Base-by-base conservation (phyloP, 331 rosid species). In the Quercus lobata region DNA sequence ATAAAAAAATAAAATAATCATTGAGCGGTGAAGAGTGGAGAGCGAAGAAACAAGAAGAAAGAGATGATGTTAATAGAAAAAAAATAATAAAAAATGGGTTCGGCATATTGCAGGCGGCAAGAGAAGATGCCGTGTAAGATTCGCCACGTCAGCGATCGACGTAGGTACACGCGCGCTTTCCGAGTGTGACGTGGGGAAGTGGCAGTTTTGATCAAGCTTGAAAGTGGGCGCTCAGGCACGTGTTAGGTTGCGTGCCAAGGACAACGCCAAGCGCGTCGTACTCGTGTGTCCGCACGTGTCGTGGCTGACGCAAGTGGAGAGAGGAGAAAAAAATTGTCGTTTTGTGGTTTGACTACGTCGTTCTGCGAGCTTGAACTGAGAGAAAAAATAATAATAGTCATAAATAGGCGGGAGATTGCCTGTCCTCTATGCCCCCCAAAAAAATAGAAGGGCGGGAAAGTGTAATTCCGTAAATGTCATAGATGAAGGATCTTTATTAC, bases 271-370 rank as follows among this genome's bases (percentile, higher is more conserved):
- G 25, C 16, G 60, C 27, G 3, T 10, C 52, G 11, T 2, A 57
- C 69, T 18, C 5, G 72, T 74, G 79, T 37, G 74, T 6, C 29
- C 46, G 72, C 73, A 74, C 83, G 76, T 70, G 63, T 49, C 57
- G 29, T 66, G 71, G 77, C 58, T 60, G 72, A 72, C 82, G 74
- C 54, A 37, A 46, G 30, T 75, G 2, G 49, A 41, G 14, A 41
- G 46, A 41, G 49, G 49, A 41, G 49, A 41, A 41, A 41, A 41
- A 9, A 15, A 62, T 44, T 61, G 54, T 72, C 73, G 71, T 75
- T 76, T 75, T n/a, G 55, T 24, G 41, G 58, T 85, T 85, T 82
- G 86, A 85, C 86, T 85, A 66, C 6, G 30, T 54, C 72, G 41
- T 53, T 8, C 21, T 24, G n/a, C 54, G 17, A 27, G 21, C 53